Percentiles rank a stretch among this genome's conserved stretches.
Evolutionary conservation across 352 stramenopile genomes (phyloP).

Genomic region (Pythium phragmitis): DNA sequence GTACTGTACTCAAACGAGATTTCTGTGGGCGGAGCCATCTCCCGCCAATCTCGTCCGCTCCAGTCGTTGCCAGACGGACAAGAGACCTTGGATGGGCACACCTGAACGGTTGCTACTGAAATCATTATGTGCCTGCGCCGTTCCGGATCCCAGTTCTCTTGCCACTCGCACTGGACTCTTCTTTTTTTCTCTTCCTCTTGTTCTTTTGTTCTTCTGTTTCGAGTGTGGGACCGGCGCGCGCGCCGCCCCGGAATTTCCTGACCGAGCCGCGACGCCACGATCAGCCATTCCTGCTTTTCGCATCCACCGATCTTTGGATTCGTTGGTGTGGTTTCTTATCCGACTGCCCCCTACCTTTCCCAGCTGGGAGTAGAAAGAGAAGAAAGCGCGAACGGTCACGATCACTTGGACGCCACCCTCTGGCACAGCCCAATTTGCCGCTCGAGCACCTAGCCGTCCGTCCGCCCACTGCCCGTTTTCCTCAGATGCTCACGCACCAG

Average conservation of each 20-base stretch:
- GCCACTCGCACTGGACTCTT: slow-evolving; percentile 26
- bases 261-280: not conserved
- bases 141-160: slow-evolving; percentile 11
- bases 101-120: slow-evolving; percentile 17
- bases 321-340: slow-evolving; percentile 12
- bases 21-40: not conserved
- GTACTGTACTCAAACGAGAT: slow-evolving; percentile 6
- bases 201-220: slow-evolving; percentile 5
- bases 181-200: slow-evolving; percentile 8
- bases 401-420: not conserved
- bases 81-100: not conserved
- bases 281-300: slow-evolving; percentile 14
- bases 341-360: not conserved
- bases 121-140: not conserved
- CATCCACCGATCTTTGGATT: slow-evolving; percentile 6
- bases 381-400: slow-evolving; percentile 4
- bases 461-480: not conserved
- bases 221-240: not conserved
- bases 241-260: not conserved
- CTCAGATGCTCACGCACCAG: slow-evolving; percentile 14
- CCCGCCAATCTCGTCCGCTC: not conserved
- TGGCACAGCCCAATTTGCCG: slow-evolving; percentile 24
- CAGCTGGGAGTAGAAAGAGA: not conserved
- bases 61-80: not conserved
- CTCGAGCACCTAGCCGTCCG: slow-evolving; percentile 4